phyloP scores from a whole-genome alignment of 2,329 filamentous ascomycete genomes.

The Fusarium continuum region DNA sequence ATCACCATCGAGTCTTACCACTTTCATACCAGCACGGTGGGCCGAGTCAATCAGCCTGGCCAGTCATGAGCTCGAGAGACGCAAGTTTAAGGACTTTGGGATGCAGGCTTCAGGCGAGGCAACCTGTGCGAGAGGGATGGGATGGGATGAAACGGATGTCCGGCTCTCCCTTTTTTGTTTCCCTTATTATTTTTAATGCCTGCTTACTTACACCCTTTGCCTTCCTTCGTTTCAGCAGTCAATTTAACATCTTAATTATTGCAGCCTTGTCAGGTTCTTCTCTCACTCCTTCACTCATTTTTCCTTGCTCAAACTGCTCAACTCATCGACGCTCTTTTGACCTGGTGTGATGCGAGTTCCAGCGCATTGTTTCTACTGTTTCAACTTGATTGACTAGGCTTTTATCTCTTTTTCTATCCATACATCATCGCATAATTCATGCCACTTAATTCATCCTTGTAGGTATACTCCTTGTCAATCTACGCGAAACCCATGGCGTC shows the following conservation, averaged over 20 bases:
- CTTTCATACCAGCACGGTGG: slow-evolving; percentile 28
- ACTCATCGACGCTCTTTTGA: slow-evolving; percentile 7
- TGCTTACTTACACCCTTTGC: slow-evolving; percentile 3
- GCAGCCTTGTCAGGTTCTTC: neutral
- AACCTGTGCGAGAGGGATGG: slow-evolving; percentile 22
- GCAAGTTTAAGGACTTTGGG: neutral
- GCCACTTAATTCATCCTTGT: slow-evolving; percentile 13
- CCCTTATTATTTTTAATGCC: slow-evolving; percentile 20
- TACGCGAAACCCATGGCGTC: neutral
- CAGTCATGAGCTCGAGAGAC: slow-evolving; percentile 9
- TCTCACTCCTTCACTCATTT: slow-evolving; percentile 17
- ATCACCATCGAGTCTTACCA: slow-evolving; percentile 13
- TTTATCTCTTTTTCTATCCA: neutral
- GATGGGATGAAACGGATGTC: slow-evolving; percentile 15
- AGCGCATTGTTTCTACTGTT: slow-evolving; percentile 11
- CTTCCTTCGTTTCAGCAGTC: neutral
- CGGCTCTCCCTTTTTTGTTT: slow-evolving; percentile 8
- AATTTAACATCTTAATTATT: neutral
- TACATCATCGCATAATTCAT: neutral
- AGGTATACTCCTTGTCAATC: neutral
- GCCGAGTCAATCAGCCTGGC: neutral
- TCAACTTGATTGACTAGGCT: slow-evolving; percentile 19
- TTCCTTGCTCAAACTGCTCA: neutral
- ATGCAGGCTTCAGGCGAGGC: slow-evolving; percentile 28
- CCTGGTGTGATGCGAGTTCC: neutral